Percentiles rank a stretch among this genome's conserved stretches.
phyloP scores from a whole-genome alignment of 257 asterid genomes.

The Nicotiana attenuata region DNA sequence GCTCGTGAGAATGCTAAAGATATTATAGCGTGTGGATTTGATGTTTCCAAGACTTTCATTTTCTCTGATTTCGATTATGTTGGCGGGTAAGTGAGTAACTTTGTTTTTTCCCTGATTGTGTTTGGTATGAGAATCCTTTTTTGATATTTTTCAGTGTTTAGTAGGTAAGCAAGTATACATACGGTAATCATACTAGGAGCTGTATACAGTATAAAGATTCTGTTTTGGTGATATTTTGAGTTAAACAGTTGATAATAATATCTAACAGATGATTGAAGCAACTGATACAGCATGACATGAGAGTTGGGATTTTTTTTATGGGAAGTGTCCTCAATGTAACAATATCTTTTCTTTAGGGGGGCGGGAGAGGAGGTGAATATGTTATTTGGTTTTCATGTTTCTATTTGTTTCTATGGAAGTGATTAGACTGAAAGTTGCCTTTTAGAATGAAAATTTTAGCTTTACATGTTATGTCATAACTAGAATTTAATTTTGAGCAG shows the following conservation, averaged over 20 bases:
- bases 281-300: background rate
- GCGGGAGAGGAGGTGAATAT: background rate
- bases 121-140: background rate
- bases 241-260: background rate
- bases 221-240: background rate
- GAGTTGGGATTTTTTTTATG: background rate
- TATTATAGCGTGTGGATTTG: slow-evolving; percentile 98
- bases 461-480: background rate
- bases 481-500: background rate
- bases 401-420: background rate
- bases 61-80: slow-evolving; percentile 87
- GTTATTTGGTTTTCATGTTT: background rate
- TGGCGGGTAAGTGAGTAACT: slow-evolving; percentile 66
- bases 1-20: slow-evolving; percentile 98
- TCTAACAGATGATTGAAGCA: background rate
- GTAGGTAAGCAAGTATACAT: background rate
- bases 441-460: background rate
- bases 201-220: background rate
- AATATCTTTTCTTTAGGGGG: background rate
- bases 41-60: slow-evolving; percentile 79
- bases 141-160: background rate
- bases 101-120: background rate
- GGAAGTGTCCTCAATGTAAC: background rate
- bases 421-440: background rate
- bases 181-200: background rate